Conservation (phyloP, 1,139 yeast species). For the Yamadazyma songkhlaensis region DNA sequence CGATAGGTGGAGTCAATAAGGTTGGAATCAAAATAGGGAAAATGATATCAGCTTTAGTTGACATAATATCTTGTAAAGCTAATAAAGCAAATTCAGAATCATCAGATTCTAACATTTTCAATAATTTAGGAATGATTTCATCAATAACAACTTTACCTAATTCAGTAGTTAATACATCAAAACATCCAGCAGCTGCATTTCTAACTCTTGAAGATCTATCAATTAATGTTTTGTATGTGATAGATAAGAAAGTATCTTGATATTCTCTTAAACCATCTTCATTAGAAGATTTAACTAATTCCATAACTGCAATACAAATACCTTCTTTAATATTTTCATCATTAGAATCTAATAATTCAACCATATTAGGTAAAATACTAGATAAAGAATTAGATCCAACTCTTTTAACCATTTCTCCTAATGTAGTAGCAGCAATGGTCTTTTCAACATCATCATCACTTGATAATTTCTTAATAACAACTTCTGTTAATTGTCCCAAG, state of each 20-base stretch:
- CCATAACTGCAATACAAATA: conserved; percentile 89
- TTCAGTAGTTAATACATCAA: conserved; percentile 78
- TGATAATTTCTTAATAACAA: conserved; percentile 81
- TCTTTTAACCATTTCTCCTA: conserved; percentile 93
- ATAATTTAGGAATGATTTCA: conserved; percentile 80
- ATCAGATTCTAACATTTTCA: conserved; percentile 56
- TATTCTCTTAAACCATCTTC: conserved; percentile 60
- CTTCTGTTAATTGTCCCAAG: conserved; percentile 75
- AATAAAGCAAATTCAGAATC: conserved; percentile 73
- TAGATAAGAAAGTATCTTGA: conserved; percentile 67
- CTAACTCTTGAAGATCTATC: conserved; percentile 75
- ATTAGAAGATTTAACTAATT: conserved; percentile 75
- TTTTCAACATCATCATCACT: conserved; percentile 76
- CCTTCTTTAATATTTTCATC: conserved; percentile 84
- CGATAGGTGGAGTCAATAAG: conserved; percentile 76
- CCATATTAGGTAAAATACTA: conserved; percentile 81
- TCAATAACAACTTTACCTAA: conserved; percentile 87
- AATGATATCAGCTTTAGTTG: conserved; percentile 82
- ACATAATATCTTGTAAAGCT: conserved; percentile 91
- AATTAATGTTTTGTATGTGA: conserved; percentile 75
- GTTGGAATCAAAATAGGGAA: conserved; percentile 94
- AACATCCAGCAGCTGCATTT: conserved; percentile 88
- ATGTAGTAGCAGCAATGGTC: conserved; percentile 86
- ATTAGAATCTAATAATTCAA: conserved; percentile 63
- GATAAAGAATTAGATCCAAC: conserved; percentile 89